Conservation (phyloP, 306 rosid genomes). For the Vicia villosa region DNA sequence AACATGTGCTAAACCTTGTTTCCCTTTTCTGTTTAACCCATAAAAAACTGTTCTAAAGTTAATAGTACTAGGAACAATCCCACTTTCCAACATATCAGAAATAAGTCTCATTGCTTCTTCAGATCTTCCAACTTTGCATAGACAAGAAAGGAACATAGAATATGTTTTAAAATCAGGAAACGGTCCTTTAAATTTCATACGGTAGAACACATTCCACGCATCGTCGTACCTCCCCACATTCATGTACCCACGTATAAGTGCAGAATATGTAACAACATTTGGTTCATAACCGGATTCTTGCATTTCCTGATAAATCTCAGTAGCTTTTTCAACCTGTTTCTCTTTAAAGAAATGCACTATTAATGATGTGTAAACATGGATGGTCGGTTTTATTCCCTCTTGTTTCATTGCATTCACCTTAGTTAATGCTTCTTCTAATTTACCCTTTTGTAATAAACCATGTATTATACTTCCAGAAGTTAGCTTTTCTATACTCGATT, state of each 20-base stretch:
- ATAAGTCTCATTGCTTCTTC: conserved; percentile 75
- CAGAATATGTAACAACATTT: conserved; percentile 67
- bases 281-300: conserved; percentile 67
- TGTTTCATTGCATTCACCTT: conserved; percentile 69
- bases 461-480: conserved; percentile 86
- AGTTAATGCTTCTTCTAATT: conserved; percentile 65
- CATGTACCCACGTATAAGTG: conserved; percentile 75
- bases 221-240: conserved; percentile 58
- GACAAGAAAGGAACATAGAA: conserved; percentile 72
- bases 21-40: conserved; percentile 87
- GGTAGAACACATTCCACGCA: conserved; percentile 71
- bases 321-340: conserved; percentile 61
- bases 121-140: conserved; percentile 69
- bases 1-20: conserved; percentile 59
- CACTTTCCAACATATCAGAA: conserved; percentile 64
- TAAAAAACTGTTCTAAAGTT: conserved; percentile 71
- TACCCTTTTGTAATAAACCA: conserved; percentile 65
- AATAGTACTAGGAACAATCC: conserved; percentile 78
- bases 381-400: conserved; percentile 56
- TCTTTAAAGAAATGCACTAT: conserved; percentile 68
- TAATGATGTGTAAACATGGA: conserved; percentile 82
- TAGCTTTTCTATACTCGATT: conserved; percentile 49
- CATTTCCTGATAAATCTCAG: conserved; percentile 62
- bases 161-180: conserved; percentile 77
- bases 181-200: conserved; percentile 73